These are phyloP conservation scores for Phialemoniopsis sp. DNA, from an alignment of 2,329 filamentous ascomycete species.

Conservation along the genomic window DNA sequence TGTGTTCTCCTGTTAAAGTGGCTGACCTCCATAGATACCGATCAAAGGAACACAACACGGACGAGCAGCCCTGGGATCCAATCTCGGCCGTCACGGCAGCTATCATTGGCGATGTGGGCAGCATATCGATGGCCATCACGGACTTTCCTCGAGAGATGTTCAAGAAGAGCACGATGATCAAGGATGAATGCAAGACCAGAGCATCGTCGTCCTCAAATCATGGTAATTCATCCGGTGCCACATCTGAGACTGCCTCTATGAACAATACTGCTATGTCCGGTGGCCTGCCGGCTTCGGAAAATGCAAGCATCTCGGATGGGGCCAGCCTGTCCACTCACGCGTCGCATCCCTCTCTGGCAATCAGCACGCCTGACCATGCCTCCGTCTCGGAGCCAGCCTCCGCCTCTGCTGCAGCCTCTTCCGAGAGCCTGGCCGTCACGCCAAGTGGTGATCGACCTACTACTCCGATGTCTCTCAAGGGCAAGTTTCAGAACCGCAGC, in stretches of 20 bases:
- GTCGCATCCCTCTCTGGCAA: slow-evolving; percentile 4
- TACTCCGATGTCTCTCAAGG: no score
- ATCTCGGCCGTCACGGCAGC: slow-evolving; percentile 74
- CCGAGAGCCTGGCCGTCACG: no score
- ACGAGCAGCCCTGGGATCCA: slow-evolving; percentile 75
- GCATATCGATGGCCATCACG: slow-evolving; percentile 76
- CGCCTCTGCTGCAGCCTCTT: background rate
- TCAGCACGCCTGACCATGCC: slow-evolving; percentile 1
- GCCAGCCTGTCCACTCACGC: slow-evolving; percentile 10
- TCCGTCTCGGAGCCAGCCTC: background rate
- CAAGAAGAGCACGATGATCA: slow-evolving; percentile 22
- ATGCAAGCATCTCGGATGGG: slow-evolving; percentile 3
- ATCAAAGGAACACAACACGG: slow-evolving; percentile 66
- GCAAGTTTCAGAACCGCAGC: no score
- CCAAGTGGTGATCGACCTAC: no score
- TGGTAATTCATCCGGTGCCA: background rate
- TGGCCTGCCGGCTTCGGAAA: no score
- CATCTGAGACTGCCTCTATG: background rate
- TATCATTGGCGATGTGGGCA: slow-evolving; percentile 76
- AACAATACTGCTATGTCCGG: background rate
- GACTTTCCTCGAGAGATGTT: slow-evolving; percentile 63
- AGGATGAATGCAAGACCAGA: slow-evolving; percentile 5
- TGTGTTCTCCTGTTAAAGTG: no score
- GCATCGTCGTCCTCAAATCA: slow-evolving; percentile 1
- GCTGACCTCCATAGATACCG: slow-evolving; percentile 34